Base-by-base conservation (phyloP, 495 filamentous ascomycete genomes). In the Elasticomyces elasticus region DNA sequence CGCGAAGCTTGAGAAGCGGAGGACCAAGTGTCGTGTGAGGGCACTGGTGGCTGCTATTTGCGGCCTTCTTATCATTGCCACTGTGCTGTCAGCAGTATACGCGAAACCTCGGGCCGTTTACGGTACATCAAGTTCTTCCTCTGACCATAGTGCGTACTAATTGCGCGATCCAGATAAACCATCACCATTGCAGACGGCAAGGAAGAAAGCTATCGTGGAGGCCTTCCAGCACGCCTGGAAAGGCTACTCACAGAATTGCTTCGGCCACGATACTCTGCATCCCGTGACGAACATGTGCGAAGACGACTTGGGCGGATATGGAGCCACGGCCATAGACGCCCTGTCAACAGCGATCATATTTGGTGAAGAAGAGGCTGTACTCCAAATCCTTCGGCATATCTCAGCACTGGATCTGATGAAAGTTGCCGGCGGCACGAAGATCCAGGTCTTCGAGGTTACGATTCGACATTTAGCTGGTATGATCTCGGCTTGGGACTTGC, bases 381-480 rank as follows among this genome's bases (percentile, higher is more conserved):
- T 13, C 1, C 40, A 48, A 25, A 53, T 54, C 24, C 41, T 58
- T 2, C 17, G 25, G 4, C 41, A 37, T 51, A 49, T 58, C 30
- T 20, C 27, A 22, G 48, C 27, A 3, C 3, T 58, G 26, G 44
- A 58, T 31, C 54, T 40, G 11, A 27, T 4, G 15, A 25, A 41
- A 23, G 31, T 42, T 4, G 20, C 7, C 6, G 31, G n/a, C n/a
- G 53, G 53, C 4, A 28, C 22, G 10, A 37, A 22, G 6, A 53
- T 58, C 23, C 87, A 86, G 40, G 77, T 94, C 11, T 94, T 94
- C 53, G 89, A 95, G 69, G 91, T 86, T 2, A 87, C 83, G 17
- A 95, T 94, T 63, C 77, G 89, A 33, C 94, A 94, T 62, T 74
- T 94, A 25, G 89, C 88, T 23, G 88, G 89, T 2, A 73, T 95